Conservation (phyloP, 164 flowering plant genomes). For the Umbellularia californica region DNA sequence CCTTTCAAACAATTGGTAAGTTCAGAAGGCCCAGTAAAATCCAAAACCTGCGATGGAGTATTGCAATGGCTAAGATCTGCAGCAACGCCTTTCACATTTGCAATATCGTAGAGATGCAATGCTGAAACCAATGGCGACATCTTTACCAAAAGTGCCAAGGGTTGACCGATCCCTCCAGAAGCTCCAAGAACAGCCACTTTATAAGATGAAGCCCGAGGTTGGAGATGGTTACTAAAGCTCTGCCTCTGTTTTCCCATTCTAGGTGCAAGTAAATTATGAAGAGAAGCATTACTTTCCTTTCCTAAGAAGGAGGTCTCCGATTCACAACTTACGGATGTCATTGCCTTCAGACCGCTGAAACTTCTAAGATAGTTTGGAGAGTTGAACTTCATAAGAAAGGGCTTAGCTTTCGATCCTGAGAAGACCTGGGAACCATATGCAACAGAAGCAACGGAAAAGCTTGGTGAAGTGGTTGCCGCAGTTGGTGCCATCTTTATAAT, state of each 20-base stretch:
- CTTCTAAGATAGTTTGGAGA: background rate
- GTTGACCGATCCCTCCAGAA: constrained; percentile 18
- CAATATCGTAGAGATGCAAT: constrained; percentile 19
- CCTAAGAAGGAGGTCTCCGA: constrained; percentile 13
- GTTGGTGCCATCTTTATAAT: background rate
- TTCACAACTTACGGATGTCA: background rate
- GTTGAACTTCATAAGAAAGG: constrained; percentile 1
- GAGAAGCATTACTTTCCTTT: constrained; percentile 7
- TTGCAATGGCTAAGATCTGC: constrained; percentile 22
- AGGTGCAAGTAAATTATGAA: constrained; percentile 2
- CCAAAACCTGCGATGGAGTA: constrained; percentile 17
- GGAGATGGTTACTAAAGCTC: background rate
- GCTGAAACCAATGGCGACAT: constrained; percentile 24
- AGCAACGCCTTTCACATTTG: constrained; percentile 24
- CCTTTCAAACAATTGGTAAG: constrained; percentile 12
- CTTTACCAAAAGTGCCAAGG: constrained; percentile 13
- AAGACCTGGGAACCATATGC: background rate
- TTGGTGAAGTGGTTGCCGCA: background rate
- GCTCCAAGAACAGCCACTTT: constrained; percentile 12
- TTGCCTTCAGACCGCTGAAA: constrained; percentile 4
- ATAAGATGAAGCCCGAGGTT: constrained; percentile 7
- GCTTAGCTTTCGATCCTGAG: constrained; percentile 5
- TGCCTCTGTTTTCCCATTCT: constrained; percentile 2
- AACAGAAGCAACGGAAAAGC: background rate
- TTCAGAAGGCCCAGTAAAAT: constrained; percentile 18